Evolutionary conservation across 441 rosid species (phyloP).

Genomic region (Syzygium malaccense): DNA sequence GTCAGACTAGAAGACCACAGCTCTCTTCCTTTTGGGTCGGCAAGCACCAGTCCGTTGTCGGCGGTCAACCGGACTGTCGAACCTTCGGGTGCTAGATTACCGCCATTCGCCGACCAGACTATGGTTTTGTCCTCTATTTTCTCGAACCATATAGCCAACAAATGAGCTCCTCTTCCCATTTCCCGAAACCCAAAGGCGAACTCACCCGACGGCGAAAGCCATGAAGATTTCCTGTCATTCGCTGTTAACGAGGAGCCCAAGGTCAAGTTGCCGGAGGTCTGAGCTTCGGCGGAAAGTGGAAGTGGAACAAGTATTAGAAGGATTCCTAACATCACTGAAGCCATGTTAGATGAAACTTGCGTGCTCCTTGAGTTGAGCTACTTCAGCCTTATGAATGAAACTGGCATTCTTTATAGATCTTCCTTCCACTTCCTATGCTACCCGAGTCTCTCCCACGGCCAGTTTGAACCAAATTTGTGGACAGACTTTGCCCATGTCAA

Average conservation of each 20-base stretch:
- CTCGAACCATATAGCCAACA: slow-evolving; percentile 24
- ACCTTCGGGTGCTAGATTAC: slow-evolving; percentile 8
- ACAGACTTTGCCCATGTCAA: background rate
- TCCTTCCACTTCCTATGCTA: background rate
- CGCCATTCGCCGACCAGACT: slow-evolving; percentile 17
- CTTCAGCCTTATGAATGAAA: background rate
- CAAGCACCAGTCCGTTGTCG: slow-evolving; percentile 1
- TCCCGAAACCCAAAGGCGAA: background rate
- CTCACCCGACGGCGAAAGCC: background rate
- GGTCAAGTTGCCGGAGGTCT: background rate
- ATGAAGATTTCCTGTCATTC: background rate
- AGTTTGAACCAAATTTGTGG: background rate
- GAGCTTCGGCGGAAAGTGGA: background rate
- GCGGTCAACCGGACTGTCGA: slow-evolving; percentile 7
- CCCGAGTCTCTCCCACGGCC: background rate
- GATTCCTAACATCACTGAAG: background rate
- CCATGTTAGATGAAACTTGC: background rate
- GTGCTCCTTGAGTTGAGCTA: background rate
- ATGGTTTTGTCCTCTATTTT: slow-evolving; percentile 18
- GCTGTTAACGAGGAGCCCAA: background rate
- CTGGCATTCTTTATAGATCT: background rate
- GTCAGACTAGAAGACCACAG: background rate
- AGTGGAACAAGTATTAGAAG: background rate
- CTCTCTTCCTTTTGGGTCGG: background rate
- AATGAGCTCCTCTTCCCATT: background rate